Conservation (phyloP, 176 grass and related monocot genomes). For the Leersia perrieri region DNA sequence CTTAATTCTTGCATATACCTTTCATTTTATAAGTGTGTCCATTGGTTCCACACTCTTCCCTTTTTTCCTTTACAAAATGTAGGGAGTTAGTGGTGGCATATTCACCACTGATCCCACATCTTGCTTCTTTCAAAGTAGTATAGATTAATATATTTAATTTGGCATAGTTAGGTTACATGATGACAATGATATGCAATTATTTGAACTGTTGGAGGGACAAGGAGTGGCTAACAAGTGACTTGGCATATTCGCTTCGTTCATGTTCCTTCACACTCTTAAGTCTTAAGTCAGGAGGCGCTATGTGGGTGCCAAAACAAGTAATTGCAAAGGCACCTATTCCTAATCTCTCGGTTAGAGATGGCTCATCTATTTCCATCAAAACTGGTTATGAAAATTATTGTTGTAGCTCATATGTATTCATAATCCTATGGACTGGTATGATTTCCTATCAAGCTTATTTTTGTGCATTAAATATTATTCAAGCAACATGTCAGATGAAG, state of each 20-base stretch:
- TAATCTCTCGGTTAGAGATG: slow-evolving; percentile 12
- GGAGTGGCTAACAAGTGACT: not conserved
- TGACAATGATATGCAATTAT: not conserved
- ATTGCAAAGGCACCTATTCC: not conserved
- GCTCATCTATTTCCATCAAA: no score
- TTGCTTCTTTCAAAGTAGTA: no score
- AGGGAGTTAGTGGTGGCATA: no score
- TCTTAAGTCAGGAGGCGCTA: not conserved
- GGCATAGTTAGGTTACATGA: slow-evolving; percentile 10
- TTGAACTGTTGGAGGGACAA: not conserved
- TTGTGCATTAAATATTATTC: slow-evolving; percentile 22
- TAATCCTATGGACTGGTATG: slow-evolving; percentile 2
- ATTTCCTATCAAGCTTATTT: slow-evolving; percentile 16
- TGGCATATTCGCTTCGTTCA: not conserved
- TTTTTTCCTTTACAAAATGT: no score
- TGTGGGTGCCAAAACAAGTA: not conserved
- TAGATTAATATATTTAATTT: slow-evolving; percentile 9
- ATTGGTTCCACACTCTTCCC: no score
- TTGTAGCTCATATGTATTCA: slow-evolving; percentile 16
- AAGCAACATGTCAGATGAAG: slow-evolving; percentile 24
- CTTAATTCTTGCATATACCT: no score
- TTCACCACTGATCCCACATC: no score
- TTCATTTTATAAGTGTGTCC: no score
- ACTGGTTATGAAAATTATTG: slow-evolving; percentile 1
- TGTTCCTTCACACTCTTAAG: not conserved